Conservation (phyloP, 768 basidiomycete species). For the Thelephora ganbajun region DNA sequence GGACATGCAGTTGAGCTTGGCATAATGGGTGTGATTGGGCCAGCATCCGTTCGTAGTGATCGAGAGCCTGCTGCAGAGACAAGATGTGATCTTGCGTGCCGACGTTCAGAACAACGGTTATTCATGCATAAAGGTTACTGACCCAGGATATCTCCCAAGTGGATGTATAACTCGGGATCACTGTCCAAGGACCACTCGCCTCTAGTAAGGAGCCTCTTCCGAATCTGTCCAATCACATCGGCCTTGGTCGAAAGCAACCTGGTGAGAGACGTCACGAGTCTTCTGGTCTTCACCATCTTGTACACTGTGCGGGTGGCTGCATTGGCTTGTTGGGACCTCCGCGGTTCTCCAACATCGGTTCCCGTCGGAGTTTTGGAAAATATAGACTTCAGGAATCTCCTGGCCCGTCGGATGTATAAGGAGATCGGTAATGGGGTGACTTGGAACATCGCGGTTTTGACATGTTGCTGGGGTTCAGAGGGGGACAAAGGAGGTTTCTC, state of each 20-base stretch:
- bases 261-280: slow-evolving; percentile 68
- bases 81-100: slow-evolving; percentile 66
- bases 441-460: neutral
- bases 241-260: slow-evolving; percentile 69
- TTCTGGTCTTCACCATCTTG: slow-evolving; percentile 67
- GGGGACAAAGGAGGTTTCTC: neutral
- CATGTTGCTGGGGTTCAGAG: neutral
- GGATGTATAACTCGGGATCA: slow-evolving; percentile 63
- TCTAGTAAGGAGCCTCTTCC: slow-evolving; percentile 50
- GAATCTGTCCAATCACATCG: slow-evolving; percentile 67
- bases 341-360: neutral
- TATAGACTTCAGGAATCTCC: neutral
- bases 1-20: slow-evolving; percentile 58
- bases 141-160: slow-evolving; percentile 91
- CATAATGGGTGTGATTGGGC: slow-evolving; percentile 82
- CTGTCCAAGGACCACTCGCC: slow-evolving; percentile 21
- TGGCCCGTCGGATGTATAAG: neutral
- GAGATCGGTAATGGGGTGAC: neutral
- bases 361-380: neutral
- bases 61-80: slow-evolving; percentile 70
- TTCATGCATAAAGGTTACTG: slow-evolving; percentile 6
- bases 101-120: neutral
- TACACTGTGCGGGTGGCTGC: slow-evolving; percentile 38
- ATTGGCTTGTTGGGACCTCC: slow-evolving; percentile 8
- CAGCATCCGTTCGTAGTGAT: slow-evolving; percentile 79